Conservation (phyloP, 2,329 filamentous ascomycete species). For the Ophiostoma triangulosporum region DNA sequence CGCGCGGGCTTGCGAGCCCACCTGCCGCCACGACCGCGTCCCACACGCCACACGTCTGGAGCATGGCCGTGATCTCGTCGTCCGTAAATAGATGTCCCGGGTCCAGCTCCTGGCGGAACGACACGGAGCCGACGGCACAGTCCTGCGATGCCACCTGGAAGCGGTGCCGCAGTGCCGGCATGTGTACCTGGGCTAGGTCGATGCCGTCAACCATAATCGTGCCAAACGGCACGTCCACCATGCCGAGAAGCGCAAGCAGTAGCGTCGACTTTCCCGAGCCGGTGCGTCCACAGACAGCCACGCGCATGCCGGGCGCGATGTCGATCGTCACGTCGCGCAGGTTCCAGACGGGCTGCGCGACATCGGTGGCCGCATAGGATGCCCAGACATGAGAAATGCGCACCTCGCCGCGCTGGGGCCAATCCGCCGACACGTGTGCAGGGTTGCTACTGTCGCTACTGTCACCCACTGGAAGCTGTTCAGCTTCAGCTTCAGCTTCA, state of each 20-base stretch:
- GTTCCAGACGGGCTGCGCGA: neutral
- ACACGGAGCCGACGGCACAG: too few relatives aligned
- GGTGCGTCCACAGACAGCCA: conserved; percentile 24
- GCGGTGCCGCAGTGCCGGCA: too few relatives aligned
- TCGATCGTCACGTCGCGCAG: conserved; percentile 18
- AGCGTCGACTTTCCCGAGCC: conserved; percentile 21
- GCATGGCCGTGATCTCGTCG: too few relatives aligned
- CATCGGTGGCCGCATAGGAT: too few relatives aligned
- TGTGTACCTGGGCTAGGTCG: conserved; percentile 16
- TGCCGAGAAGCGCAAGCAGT: conserved; percentile 29
- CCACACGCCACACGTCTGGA: too few relatives aligned
- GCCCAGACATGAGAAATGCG: neutral
- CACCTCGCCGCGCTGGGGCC: conserved; percentile 4
- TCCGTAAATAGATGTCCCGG: too few relatives aligned
- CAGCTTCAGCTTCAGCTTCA: too few relatives aligned
- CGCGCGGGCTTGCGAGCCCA: too few relatives aligned
- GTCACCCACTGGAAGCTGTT: too few relatives aligned
- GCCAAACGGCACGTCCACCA: conserved; percentile 30
- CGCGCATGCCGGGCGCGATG: conserved; percentile 20
- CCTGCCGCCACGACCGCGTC: too few relatives aligned
- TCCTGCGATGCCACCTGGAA: too few relatives aligned
- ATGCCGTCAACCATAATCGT: conserved; percentile 32
- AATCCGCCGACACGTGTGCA: neutral
- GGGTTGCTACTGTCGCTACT: conserved; percentile 5
- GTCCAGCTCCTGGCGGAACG: too few relatives aligned